Conservation (phyloP, 148 eudicot genomes). For the Rheum nobile region DNA sequence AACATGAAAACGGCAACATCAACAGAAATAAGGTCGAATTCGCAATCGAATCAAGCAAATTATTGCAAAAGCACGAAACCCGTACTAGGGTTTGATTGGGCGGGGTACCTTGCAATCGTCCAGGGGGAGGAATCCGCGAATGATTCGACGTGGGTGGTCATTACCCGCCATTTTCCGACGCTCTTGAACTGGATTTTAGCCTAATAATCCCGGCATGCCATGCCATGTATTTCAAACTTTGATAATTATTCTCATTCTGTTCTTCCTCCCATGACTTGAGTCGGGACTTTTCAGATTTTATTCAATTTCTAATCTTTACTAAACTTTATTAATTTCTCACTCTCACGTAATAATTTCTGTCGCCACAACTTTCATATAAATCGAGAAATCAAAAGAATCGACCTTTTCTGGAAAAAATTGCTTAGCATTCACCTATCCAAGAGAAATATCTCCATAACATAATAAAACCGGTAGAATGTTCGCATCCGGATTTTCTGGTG, state of each 20-base stretch:
- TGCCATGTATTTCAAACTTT: background rate
- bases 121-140: constrained; percentile 5
- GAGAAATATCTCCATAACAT: too few relatives aligned
- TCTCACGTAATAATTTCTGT: too few relatives aligned
- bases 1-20: background rate
- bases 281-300: too few relatives aligned
- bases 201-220: background rate
- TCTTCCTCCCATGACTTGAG: too few relatives aligned
- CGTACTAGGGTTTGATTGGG: background rate
- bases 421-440: too few relatives aligned
- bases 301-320: too few relatives aligned
- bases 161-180: background rate
- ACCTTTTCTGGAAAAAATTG: too few relatives aligned
- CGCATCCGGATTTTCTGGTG: too few relatives aligned
- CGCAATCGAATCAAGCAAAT: background rate
- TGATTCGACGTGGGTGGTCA: constrained; percentile 6
- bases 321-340: too few relatives aligned
- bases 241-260: background rate
- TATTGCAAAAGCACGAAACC: background rate
- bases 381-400: too few relatives aligned
- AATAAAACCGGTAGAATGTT: too few relatives aligned
- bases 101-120: constrained; percentile 1
- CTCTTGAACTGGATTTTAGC: background rate
- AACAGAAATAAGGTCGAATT: background rate
- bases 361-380: too few relatives aligned